Evolutionary conservation across 768 basidiomycete genomes (phyloP), one percentile per base, ranked within the genome.

Genomic region (Thelephora ganbajun): DNA sequence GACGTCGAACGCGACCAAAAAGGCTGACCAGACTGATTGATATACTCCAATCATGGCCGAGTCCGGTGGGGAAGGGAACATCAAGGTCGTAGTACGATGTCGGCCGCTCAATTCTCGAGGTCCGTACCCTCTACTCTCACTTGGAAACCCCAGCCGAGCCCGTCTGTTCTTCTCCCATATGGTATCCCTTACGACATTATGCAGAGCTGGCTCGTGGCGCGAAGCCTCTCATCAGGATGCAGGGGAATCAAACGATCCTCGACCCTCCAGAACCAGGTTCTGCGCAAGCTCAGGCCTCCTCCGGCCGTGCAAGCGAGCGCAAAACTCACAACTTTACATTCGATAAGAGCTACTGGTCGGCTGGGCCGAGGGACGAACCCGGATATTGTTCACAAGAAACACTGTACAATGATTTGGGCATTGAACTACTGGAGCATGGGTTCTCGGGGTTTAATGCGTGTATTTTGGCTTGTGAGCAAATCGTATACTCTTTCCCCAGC

Each of bases 271-370:
- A 93, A 57, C 14, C 62, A 12, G 84, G 83, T 36, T 79, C 81
- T 3, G 54, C 68, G 35, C 80, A 79, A 59, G 63, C 57, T 6
- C 57, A 62, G 55, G 58, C 66, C 48, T 76, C 79, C 58, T 63
- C 75, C 16, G 87, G 86, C 57, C 84, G 88, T 58, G 86, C 90
- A 14, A 82, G 85, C 6, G 93, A 96, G 64, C 80, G 88, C 56
- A 94, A 86, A 69, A 76, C 81, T 5, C 84, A 92, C 78, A 64
- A 75, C 0, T 98, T 98, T 65, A 83, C 85, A 52, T 98, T 97
- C 55, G 94, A 98, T 74, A 94, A 93, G 73, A 87, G 84, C 47
- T 98, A 97, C 64, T 94, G 92, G 93, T 92, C 90, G 35, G 91
- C 91, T 12, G 89, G 92, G 1, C 73, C 84, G 9, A 73, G 87